Percentiles rank a stretch among this genome's conserved stretches.
Evolutionary conservation across 75 land plant species (phyloP).

Genomic region (Picea sitchensis): DNA sequence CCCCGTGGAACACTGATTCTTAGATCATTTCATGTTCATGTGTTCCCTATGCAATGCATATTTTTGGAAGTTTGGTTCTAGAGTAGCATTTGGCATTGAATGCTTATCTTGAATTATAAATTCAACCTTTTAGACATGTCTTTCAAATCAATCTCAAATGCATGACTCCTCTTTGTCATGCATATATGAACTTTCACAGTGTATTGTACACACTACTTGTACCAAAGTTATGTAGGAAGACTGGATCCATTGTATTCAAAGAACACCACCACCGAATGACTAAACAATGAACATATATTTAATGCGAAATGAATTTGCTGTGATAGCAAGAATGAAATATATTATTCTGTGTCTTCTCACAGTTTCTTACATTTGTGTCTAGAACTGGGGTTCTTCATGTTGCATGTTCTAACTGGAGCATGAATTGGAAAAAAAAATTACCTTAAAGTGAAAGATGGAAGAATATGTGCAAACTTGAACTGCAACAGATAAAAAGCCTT

Average conservation of each 20-base stretch:
- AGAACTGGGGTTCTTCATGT: neutral
- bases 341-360: neutral
- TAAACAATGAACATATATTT: neutral
- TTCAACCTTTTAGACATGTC: neutral
- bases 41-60: neutral
- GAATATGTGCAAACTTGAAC: neutral
- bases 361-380: neutral
- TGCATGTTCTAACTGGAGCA: neutral
- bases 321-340: neutral
- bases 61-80: neutral
- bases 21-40: neutral
- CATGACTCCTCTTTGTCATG: neutral
- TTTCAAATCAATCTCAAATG: neutral
- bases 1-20: too few species aligned
- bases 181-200: neutral
- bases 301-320: neutral
- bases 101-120: neutral
- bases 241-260: neutral
- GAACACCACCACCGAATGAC: neutral
- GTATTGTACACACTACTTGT: neutral
- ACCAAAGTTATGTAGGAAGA: neutral
- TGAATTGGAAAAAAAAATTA: neutral
- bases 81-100: neutral
- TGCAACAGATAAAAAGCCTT: neutral
- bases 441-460: neutral